phyloP scores from a whole-genome alignment of 192 early-diverging fungal genomes.

The Gonapodya prolifera region DNA sequence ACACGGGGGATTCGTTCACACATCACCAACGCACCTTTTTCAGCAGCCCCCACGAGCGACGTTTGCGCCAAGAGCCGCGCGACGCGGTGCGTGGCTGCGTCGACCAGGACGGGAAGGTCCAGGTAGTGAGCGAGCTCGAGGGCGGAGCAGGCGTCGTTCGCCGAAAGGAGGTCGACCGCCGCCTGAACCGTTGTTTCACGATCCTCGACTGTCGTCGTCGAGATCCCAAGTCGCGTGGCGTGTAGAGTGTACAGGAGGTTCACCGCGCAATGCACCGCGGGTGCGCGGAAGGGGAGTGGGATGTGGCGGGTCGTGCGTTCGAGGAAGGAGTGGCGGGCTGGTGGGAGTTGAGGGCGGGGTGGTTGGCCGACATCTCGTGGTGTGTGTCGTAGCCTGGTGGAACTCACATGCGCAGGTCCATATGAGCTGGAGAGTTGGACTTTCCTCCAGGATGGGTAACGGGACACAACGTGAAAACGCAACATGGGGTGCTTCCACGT shows the following conservation, averaged over 20 bases:
- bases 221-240: neutral
- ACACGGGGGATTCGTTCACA: no score
- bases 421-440: neutral
- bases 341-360: no score
- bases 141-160: neutral
- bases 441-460: neutral
- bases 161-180: neutral
- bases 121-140: neutral
- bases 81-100: no score
- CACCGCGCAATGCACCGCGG: neutral
- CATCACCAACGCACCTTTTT: neutral
- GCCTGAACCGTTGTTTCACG: no score
- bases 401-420: neutral
- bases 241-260: neutral
- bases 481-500: neutral
- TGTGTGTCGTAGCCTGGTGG: no score
- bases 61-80: no score
- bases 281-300: neutral
- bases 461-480: neutral
- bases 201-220: no score
- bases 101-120: neutral
- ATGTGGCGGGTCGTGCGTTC: neutral
- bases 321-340: neutral
- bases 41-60: neutral
- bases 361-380: no score